Evolutionary conservation across 257 asterid genomes (phyloP), one percentile per base, ranked within the genome.

Genomic region (Nicotiana otophora): DNA sequence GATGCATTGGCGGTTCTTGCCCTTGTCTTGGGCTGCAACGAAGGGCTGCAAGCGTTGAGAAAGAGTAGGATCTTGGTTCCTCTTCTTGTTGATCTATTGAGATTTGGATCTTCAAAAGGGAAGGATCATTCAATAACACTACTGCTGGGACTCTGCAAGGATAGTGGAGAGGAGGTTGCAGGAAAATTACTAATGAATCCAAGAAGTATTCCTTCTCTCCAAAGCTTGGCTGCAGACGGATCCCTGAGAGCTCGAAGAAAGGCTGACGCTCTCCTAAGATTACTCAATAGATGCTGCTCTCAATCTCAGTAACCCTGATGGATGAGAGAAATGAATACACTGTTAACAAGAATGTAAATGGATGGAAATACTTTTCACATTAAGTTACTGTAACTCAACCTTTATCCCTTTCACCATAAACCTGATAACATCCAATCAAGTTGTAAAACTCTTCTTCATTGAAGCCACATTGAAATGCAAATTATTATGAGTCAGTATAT

Each of bases 201-300:
- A 1, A 83, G 87, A 81, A 91, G 98, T 87, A 89, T 94, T 85
- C 95, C 97, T 81, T 91, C 95, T 82, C 90, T 94, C 20, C 93
- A 92, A 83, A 88, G 88, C 69, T 88, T 94, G 87, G 89, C 85
- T 10, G 82, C 88, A 11, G 93, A 91, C 48, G 97, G 97, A 20
- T 92, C 97, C 6, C 51, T 88, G 42, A 90, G 88, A 86, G 94
- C 93, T 83, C 91, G 90, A 86, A 86, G 97, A 86, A 92, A 94
- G 85, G 95, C 97, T 39, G 95, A 92, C 81, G 97, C 97, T 82
- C 89, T 94, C 81, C 96, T 94, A 55, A 92, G 98, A 89, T 85
- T 94, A 87, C 94, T 94, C 81, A 89, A 89, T 84, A 90, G 95
- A 83, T 92, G 92, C 88, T 91, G 98, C 90, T 90, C 91, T 46